Conservation (phyloP, 768 basidiomycete species). For the Mrakia gelida region DNA sequence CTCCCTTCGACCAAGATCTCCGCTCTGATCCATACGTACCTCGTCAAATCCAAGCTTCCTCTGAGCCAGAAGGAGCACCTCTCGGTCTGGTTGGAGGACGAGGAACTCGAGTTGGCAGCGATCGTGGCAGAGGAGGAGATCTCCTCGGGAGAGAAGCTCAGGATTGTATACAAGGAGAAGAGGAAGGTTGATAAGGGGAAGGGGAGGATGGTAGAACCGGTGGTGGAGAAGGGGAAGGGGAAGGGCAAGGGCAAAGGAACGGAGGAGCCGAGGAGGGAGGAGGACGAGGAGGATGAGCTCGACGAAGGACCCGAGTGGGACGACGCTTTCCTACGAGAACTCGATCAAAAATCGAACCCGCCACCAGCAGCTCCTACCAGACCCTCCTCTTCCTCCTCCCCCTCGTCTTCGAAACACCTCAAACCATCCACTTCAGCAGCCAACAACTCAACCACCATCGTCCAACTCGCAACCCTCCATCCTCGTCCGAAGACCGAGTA, state of each 20-base stretch:
- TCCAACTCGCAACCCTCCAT: not conserved
- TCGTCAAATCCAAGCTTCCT: slow-evolving; percentile 10
- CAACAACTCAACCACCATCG: not conserved
- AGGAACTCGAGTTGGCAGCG: slow-evolving; percentile 4
- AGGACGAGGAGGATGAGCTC: not conserved
- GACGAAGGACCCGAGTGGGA: slow-evolving; percentile 3
- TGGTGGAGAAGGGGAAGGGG: not conserved
- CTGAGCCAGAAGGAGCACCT: not conserved
- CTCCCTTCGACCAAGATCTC: not conserved
- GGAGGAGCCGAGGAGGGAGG: not conserved
- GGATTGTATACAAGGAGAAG: not conserved
- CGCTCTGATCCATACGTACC: not conserved
- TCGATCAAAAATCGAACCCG: too few species aligned
- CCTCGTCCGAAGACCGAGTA: not conserved
- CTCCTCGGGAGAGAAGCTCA: not conserved
- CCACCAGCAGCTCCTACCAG: not conserved
- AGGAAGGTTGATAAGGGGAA: not conserved
- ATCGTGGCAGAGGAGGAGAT: slow-evolving; percentile 9
- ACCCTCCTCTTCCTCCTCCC: not conserved
- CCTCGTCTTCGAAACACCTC: too few species aligned
- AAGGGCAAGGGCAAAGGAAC: not conserved
- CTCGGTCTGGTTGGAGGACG: slow-evolving; percentile 1
- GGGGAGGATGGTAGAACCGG: not conserved
- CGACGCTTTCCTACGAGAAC: not conserved
- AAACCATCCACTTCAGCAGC: too few species aligned